Evolutionary conservation across 2,329 filamentous ascomycete species (phyloP).

Genomic region (Helotiales sp.): DNA sequence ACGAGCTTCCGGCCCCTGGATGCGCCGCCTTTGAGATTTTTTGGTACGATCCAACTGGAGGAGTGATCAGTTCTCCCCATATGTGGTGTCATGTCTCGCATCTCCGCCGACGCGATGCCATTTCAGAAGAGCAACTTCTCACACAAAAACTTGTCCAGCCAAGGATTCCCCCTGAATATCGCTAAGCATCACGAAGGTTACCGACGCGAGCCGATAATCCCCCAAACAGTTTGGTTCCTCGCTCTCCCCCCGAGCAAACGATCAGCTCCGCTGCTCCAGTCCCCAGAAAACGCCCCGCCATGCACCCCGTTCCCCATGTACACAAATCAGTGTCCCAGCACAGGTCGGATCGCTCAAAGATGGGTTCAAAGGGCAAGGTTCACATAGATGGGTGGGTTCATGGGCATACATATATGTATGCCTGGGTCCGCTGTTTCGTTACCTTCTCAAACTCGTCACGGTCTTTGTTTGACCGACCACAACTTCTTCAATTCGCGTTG

Average conservation of each 20-base stretch:
- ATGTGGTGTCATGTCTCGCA: neutral
- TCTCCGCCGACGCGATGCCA: neutral
- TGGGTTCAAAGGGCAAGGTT: neutral
- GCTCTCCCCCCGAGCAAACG: neutral
- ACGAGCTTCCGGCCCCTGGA: neutral
- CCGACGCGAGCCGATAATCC: neutral
- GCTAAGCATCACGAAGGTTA: neutral
- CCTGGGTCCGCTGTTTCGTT: neutral
- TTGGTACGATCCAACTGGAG: neutral
- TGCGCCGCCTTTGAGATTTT: neutral
- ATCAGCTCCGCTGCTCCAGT: neutral
- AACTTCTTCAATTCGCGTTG: neutral
- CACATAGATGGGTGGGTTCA: neutral
- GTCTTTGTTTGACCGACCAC: neutral
- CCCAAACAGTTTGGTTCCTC: constrained; percentile 1
- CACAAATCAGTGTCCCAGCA: neutral
- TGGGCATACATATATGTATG: neutral
- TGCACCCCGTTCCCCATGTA: constrained; percentile 1
- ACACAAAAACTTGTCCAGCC: neutral
- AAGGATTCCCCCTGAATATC: neutral
- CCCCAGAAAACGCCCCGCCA: neutral
- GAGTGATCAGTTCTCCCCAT: neutral
- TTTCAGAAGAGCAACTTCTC: neutral
- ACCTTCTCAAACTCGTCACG: neutral
- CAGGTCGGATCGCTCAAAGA: neutral